Conservation (phyloP, 23 red algal species). For the Agarophyton chilense region DNA sequence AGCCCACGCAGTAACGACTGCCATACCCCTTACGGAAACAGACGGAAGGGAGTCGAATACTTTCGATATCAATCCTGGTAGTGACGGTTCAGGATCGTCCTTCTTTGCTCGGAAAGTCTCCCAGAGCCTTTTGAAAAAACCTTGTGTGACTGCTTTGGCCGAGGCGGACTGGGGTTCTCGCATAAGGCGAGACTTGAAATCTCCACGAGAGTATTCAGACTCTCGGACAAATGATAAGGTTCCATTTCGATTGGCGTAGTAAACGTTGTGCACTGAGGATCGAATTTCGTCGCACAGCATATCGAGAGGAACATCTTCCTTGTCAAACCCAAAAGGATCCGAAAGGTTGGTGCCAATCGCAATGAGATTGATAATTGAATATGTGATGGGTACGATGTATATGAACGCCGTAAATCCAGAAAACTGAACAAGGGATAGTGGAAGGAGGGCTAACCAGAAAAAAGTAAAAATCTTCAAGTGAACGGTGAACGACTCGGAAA, state of each 20-base stretch:
- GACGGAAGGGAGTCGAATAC: slow-evolving; percentile 7
- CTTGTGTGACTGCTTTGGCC: neutral
- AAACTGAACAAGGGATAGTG: slow-evolving; percentile 20
- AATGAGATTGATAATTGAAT: slow-evolving; percentile 53
- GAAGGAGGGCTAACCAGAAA: slow-evolving; percentile 48
- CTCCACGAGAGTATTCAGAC: slow-evolving; percentile 14
- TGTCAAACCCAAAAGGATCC: slow-evolving; percentile 52
- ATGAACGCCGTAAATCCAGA: slow-evolving; percentile 43
- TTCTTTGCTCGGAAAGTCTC: neutral
- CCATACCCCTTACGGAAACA: neutral
- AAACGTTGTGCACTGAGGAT: slow-evolving; percentile 14
- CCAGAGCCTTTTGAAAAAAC: neutral
- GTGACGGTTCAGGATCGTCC: neutral
- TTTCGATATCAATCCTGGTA: neutral
- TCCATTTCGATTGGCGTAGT: neutral
- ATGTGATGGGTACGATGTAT: slow-evolving; percentile 42
- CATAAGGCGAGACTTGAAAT: neutral
- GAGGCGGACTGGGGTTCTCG: neutral
- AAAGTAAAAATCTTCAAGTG: slow-evolving; percentile 55
- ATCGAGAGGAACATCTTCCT: slow-evolving; percentile 38
- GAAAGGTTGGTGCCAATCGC: slow-evolving; percentile 34
- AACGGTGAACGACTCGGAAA: slow-evolving; percentile 24
- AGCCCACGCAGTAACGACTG: slow-evolving; percentile 9
- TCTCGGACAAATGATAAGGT: neutral
- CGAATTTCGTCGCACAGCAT: slow-evolving; percentile 37